Evolutionary conservation across 2,329 filamentous ascomycete genomes (phyloP), one percentile per base, ranked within the genome.

Genomic region (Colletotrichum lindemuthianum): DNA sequence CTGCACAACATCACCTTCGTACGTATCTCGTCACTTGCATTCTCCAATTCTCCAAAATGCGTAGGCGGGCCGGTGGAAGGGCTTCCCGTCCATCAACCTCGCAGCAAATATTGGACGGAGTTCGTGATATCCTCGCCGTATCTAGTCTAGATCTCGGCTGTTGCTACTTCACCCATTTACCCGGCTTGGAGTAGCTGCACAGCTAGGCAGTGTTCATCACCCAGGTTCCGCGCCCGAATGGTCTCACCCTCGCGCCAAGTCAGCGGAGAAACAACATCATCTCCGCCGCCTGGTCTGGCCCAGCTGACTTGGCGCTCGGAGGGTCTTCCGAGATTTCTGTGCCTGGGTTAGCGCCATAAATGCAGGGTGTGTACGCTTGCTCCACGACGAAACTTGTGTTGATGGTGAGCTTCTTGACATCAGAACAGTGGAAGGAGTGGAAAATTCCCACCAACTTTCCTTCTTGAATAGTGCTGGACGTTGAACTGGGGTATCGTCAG

Each of bases 301-400:
- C 24, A 40, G 41, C 39, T 34, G 24, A 34, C 57, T 64, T 54
- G 50, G 60, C 44, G 50, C 40, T 44, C 60, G 60, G 60, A 64
- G 58, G 39, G 12, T 49, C 43, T 53, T 64, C 60, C 57, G 50
- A 54, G 57, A 55, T 50, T 55, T 45, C 60, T 64, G 57, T 60
- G 60, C 60, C 60, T 64, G 50, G 60, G 34, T 36, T 64, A 64
- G 60, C 50, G 57, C 50, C 44, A 55, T 8, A 37, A 6, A 39
- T 34, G 36, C 33, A 9, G 34, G 48, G 55, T 45, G 44, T 16
- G 45, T 40, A 60, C 39, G 36, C 15, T n/a, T 6, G 50, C 44
- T 10, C 24, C 13, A 43, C 45, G 6, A 15, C 11, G 16, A 13
- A 41, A 16, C 24, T 24, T 24, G 24, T 5, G 24, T 24, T 24